These are phyloP conservation scores for Spinacia oleracea DNA, from an alignment of 179 eudicot species.

Conservation along the genomic window DNA sequence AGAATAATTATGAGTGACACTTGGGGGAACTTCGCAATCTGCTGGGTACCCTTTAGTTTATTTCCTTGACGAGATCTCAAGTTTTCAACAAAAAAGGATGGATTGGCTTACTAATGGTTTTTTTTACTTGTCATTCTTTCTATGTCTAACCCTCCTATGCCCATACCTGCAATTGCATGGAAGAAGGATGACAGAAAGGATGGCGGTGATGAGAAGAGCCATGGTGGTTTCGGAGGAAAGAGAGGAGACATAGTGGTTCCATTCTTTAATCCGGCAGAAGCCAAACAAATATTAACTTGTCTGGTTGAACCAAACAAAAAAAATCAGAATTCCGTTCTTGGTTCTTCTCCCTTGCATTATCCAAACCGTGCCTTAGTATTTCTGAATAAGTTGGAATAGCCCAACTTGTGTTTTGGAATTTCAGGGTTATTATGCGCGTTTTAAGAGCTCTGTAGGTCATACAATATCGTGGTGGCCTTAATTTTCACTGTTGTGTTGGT, in stretches of 20 bases:
- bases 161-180: no score
- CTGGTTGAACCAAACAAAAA: background rate
- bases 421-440: background rate
- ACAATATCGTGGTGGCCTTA: background rate
- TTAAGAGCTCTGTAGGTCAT: background rate
- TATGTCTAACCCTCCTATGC: background rate
- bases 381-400: background rate
- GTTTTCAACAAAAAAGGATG: background rate
- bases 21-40: background rate
- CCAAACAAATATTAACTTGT: no score
- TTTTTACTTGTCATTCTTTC: background rate
- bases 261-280: no score
- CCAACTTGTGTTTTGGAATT: background rate
- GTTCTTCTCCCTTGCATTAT: background rate
- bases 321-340: background rate
- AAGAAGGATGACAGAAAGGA: no score
- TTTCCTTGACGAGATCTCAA: background rate
- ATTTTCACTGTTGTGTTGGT: background rate
- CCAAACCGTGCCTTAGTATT: no score
- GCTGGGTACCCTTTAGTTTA: background rate
- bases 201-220: no score
- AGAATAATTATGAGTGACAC: background rate
- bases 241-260: no score
- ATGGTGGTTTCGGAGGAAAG: no score
- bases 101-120: background rate